Evolutionary conservation across 2,329 filamentous ascomycete genomes (phyloP).

Genomic region (Trichothecium roseum): DNA sequence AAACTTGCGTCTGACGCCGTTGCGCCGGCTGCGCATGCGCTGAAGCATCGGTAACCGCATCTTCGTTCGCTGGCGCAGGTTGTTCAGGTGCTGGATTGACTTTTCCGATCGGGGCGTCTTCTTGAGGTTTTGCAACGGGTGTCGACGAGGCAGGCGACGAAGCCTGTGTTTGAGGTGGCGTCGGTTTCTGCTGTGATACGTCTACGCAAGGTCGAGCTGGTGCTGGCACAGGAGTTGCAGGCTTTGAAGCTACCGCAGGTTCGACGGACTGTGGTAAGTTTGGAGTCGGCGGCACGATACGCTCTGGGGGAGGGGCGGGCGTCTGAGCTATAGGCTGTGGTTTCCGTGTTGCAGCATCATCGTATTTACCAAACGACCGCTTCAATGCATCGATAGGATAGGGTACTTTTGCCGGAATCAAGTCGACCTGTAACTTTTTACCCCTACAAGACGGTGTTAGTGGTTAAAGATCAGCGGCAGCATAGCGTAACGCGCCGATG

Average conservation of each 20-base stretch:
- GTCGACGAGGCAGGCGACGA: neutral
- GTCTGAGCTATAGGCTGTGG: too few relatives aligned
- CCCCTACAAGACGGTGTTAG: slow-evolving; percentile 18
- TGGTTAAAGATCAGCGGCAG: slow-evolving; percentile 6
- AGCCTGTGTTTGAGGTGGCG: neutral
- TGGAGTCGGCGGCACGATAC: too few relatives aligned
- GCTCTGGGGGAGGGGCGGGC: too few relatives aligned
- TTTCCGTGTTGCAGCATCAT: slow-evolving; percentile 5
- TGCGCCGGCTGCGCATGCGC: slow-evolving; percentile 1
- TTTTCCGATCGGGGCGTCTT: neutral
- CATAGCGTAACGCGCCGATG: slow-evolving; percentile 9
- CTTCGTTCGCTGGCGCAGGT: neutral
- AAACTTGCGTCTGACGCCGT: slow-evolving; percentile 16
- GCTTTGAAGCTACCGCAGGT: too few relatives aligned
- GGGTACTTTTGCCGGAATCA: slow-evolving; percentile 38
- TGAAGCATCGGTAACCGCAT: neutral
- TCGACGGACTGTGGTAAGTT: too few relatives aligned
- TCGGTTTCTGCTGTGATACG: neutral
- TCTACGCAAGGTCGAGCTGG: too few relatives aligned
- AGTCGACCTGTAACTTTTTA: slow-evolving; percentile 38
- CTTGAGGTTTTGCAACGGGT: neutral
- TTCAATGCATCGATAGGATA: slow-evolving; percentile 32
- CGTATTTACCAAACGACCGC: slow-evolving; percentile 17
- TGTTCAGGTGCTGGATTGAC: neutral
- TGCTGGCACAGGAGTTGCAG: too few relatives aligned